Evolutionary conservation across 495 filamentous ascomycete species (phyloP).

Genomic region (Xylaria longipes): DNA sequence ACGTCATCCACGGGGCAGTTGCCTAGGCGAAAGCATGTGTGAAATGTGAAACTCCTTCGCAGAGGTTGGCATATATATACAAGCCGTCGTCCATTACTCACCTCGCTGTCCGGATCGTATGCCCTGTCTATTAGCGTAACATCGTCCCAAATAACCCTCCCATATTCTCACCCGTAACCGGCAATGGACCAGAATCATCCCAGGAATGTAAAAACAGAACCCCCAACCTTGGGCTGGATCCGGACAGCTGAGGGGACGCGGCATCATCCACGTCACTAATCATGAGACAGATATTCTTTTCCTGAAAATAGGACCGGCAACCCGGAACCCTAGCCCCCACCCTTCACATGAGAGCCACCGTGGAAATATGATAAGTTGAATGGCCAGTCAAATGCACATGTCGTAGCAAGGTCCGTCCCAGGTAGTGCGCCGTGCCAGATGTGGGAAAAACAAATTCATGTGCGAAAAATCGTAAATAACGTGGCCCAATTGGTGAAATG

Average conservation of each 20-base stretch:
- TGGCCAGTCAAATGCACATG: slow-evolving; percentile 43
- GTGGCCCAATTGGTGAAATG: slow-evolving; percentile 14
- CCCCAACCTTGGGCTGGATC: slow-evolving; percentile 39
- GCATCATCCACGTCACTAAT: slow-evolving; percentile 40
- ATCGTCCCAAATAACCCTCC: slow-evolving; percentile 39
- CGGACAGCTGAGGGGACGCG: slow-evolving; percentile 44
- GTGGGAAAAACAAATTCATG: slow-evolving; percentile 38
- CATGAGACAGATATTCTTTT: slow-evolving; percentile 31
- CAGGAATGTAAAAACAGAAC: slow-evolving; percentile 37
- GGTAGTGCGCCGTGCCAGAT: slow-evolving; percentile 43
- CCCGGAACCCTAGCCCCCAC: slow-evolving; percentile 26
- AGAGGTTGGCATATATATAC: slow-evolving; percentile 53
- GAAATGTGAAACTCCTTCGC: slow-evolving; percentile 44
- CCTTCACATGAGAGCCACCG: slow-evolving; percentile 38
- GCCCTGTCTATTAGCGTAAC: slow-evolving; percentile 45
- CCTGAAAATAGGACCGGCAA: slow-evolving; percentile 21
- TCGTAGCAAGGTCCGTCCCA: slow-evolving; percentile 41
- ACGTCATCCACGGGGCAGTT: slow-evolving; percentile 33
- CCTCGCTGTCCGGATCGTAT: slow-evolving; percentile 55
- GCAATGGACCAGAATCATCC: slow-evolving; percentile 37
- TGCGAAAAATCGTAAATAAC: slow-evolving; percentile 31
- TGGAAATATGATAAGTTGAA: slow-evolving; percentile 38
- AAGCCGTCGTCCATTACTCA: slow-evolving; percentile 53
- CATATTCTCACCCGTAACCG: slow-evolving; percentile 36
- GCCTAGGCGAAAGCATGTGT: slow-evolving; percentile 31